These are phyloP conservation scores for Helichrysum umbraculigerum DNA, from an alignment of 129 eudicot genomes.

Conservation along the genomic window DNA sequence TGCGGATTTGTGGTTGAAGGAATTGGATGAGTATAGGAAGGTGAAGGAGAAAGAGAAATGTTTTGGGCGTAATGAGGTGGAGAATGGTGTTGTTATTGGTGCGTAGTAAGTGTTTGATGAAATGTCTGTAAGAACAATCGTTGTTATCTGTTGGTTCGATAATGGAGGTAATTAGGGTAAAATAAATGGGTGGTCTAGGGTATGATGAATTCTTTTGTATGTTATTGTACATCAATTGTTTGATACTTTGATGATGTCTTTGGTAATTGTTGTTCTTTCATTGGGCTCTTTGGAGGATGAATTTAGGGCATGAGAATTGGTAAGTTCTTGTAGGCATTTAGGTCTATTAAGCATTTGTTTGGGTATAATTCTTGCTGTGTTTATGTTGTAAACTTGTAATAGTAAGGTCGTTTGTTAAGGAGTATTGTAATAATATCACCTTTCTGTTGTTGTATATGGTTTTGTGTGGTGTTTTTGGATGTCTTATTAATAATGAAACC, in stretches of 20 bases:
- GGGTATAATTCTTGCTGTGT: conserved; percentile 1
- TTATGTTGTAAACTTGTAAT: background rate
- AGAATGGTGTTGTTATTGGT: background rate
- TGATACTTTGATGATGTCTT: background rate
- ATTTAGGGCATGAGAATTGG: background rate
- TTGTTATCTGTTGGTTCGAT: background rate
- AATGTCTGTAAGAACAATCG: background rate
- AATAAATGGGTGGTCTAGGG: background rate
- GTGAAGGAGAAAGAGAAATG: conserved; percentile 37
- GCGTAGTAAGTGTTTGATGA: conserved; percentile 19
- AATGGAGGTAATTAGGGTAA: background rate
- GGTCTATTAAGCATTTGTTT: background rate
- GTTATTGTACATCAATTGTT: background rate
- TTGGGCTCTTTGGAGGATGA: background rate
- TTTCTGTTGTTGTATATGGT: background rate
- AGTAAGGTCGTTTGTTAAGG: background rate
- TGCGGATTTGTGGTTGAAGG: conserved; percentile 83
- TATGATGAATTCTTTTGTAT: background rate
- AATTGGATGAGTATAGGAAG: conserved; percentile 63
- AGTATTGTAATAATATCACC: background rate
- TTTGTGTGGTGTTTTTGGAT: background rate
- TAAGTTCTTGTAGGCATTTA: conserved; percentile 15
- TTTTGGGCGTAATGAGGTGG: conserved; percentile 2
- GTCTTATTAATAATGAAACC: background rate
- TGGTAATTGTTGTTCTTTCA: background rate